Base-by-base conservation (phyloP, 495 filamentous ascomycete species). In the Penicillium verhagenii region DNA sequence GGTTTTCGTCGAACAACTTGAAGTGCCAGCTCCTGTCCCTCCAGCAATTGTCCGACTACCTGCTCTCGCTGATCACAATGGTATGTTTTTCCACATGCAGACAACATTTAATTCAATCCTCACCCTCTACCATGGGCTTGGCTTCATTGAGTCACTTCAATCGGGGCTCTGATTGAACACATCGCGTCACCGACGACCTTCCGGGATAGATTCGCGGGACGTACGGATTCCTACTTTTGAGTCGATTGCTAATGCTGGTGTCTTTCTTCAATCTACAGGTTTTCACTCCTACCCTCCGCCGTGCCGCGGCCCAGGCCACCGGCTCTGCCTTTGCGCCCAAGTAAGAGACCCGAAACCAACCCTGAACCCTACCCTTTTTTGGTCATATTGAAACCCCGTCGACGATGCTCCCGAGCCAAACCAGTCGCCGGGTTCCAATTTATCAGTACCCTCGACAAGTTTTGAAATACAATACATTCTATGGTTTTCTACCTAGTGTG, bases 261-360 rank as follows among this genome's bases (percentile, higher is more conserved):
- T 33, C 47, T 21, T 53, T 35, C 33, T 29, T 47, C 21, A 18
- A 21, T 26, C 24, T 33, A 54, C 54, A 76, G 72, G 60, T 50
- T 45, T 76, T 76, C 68, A 65, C 70, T 60, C 66, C 73, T 50
- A 71, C 73, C 48, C 68, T 75, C 59, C 71, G 71, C 66, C 73
- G 73, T 50, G 69, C 75, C 54, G 71, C 75, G 60, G 68, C 71
- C 56, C 67, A 72, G 61, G 64, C 67, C 57, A 67, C 67, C 53
- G 54, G 69, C 54, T 72, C 70, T 59, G 65, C 72, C 51, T 71
- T 71, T 54, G 72, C 63, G 26, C 72, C 73, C 54, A 75, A 73
- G 75, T 78, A 63, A 76, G 75, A 67, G 39, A 47, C 63, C 61
- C 40, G 20, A 35, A 19, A 19, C 23, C 23, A 42, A 28, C 7